Evolutionary conservation across 495 filamentous ascomycete species (phyloP).

Genomic region (Pseudotulostoma volvatum): DNA sequence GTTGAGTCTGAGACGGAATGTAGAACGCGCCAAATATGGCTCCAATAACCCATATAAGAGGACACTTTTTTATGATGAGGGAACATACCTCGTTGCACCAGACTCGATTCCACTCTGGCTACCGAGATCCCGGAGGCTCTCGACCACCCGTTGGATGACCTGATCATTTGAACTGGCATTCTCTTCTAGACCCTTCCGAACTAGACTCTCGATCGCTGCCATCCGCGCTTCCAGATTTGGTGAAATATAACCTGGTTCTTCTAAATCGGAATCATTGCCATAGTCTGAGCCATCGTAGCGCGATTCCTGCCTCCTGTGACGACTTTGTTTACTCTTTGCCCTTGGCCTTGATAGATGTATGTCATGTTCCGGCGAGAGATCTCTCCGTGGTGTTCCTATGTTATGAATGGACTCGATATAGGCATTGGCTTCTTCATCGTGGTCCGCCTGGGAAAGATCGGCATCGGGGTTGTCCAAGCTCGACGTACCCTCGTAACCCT

Average conservation of each 20-base stretch:
- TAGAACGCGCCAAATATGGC: too few species aligned
- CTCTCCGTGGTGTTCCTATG: constrained; percentile 18
- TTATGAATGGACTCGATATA: constrained; percentile 14
- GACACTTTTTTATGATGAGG: too few species aligned
- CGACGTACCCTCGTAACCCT: constrained; percentile 29
- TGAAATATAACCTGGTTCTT: constrained; percentile 49
- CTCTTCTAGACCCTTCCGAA: constrained; percentile 52
- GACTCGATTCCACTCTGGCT: constrained; percentile 70
- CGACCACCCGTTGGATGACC: constrained; percentile 54
- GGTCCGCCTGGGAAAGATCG: constrained; percentile 19
- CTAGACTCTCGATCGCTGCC: constrained; percentile 60
- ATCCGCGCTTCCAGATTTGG: constrained; percentile 57
- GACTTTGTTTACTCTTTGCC: constrained; percentile 13
- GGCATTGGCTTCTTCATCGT: constrained; percentile 20
- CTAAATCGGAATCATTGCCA: constrained; percentile 56
- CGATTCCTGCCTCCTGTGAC: constrained; percentile 29
- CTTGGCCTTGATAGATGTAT: constrained; percentile 16
- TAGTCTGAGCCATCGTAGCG: constrained; percentile 43
- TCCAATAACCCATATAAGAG: too few species aligned
- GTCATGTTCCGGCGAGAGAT: constrained; percentile 14
- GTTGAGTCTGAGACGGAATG: too few species aligned
- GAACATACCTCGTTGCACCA: constrained; percentile 53
- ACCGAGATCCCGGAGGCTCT: constrained; percentile 58
- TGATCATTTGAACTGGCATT: constrained; percentile 52
- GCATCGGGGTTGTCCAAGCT: constrained; percentile 21